Base-by-base conservation (phyloP, 768 basidiomycete species). In the Podaxis sp. region DNA sequence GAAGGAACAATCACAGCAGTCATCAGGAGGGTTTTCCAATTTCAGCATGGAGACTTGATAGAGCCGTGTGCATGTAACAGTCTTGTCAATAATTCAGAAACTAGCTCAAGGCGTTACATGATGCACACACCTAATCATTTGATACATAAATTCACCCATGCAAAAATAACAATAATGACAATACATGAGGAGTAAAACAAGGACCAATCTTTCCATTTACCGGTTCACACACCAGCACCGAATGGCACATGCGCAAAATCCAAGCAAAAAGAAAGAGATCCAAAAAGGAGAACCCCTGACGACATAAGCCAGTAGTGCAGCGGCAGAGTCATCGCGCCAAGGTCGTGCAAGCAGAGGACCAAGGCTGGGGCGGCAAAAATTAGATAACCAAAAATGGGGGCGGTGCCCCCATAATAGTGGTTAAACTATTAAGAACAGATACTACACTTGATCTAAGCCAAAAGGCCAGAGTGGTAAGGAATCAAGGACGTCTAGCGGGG, bases 391-490 rank as follows among this genome's bases (percentile, higher is more conserved):
- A 71, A 70, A 67, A 81, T 80, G 77, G 75, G 74, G 74, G 79
- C 81, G 74, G 75, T 83, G 82, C 79, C 76, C 71, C 72, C 79
- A 81, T 82, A 81, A 82, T 81, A 83, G 82, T 80, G 80, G 81
- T 80, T 80, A 80, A 79, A 80, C 79, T 80, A 80, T 80, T 80
- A 85, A 88, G 86, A 88, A 88, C 86, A 88, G 87, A 88, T 88
- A 88, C 87, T 88, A 88, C 87, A 88, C 87, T 88, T 88, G 86
- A 88, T 88, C 87, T 87, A 87, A 88, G 87, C 87, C 86, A 88
- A 85, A 84, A 87, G 86, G 85, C 85, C 85, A 85, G 85, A 86
- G 85, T 85, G 85, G 85, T 85, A 75, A 83, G 64, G 77, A 74
- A 57, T 67, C 67, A 43, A 33, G 11, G 12, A 41, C 0, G 2